These are phyloP conservation scores for Chytriomyces hyalinus DNA, from an alignment of 192 early-diverging fungal species.

Conservation along the genomic window DNA sequence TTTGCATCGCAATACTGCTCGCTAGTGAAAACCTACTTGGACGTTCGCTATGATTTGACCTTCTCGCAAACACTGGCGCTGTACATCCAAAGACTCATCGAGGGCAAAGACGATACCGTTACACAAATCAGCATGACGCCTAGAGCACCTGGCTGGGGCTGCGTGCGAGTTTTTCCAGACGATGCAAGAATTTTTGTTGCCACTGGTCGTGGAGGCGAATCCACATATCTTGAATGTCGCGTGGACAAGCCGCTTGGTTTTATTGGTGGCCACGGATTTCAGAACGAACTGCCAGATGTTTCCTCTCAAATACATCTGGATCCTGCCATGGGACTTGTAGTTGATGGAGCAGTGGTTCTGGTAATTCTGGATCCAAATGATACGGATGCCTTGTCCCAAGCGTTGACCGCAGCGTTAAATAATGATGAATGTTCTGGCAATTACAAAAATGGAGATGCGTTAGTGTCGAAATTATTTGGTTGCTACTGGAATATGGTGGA, in stretches of 20 bases:
- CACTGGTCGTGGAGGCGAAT: too few relatives aligned
- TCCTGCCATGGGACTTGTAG: neutral
- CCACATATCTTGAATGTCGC: neutral
- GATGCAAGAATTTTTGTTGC: too few relatives aligned
- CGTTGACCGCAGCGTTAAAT: neutral
- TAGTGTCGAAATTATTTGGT: neutral
- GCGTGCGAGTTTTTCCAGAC: neutral
- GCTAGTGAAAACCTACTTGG: neutral
- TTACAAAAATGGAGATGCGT: neutral
- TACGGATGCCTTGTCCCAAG: neutral
- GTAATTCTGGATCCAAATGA: neutral
- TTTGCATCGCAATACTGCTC: constrained; percentile 20
- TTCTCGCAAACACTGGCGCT: neutral
- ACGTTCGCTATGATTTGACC: constrained; percentile 10
- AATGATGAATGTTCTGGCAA: neutral
- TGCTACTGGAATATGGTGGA: constrained; percentile 10
- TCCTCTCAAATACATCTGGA: neutral
- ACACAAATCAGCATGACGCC: neutral
- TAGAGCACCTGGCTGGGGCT: constrained; percentile 18
- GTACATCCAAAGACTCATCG: constrained; percentile 2
- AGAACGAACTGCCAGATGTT: neutral
- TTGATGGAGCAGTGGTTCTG: constrained; percentile 15
- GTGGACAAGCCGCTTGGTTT: neutral
- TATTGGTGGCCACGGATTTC: neutral
- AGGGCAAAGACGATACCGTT: neutral